These are phyloP conservation scores for Neurospora discreta DNA, from an alignment of 495 filamentous ascomycete genomes.

Conservation along the genomic window DNA sequence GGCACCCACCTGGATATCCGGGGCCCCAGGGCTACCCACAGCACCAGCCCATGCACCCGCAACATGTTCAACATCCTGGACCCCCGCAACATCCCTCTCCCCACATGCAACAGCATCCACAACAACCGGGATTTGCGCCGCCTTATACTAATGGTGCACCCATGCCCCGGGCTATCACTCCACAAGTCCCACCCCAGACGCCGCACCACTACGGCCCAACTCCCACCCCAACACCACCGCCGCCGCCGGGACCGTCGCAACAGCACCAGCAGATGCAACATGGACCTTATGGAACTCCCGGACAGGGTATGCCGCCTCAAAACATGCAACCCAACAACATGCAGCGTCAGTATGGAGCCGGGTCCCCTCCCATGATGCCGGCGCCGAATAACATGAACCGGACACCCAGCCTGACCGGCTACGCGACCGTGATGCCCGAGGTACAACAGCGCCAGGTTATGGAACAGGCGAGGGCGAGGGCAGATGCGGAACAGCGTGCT, in stretches of 20 bases:
- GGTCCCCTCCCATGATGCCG: constrained; percentile 11
- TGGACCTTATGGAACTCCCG: constrained; percentile 13
- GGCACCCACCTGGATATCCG: constrained; percentile 17
- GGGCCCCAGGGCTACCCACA: constrained; percentile 14
- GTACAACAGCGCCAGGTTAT: constrained; percentile 27
- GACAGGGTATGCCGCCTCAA: constrained; percentile 19
- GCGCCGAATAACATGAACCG: constrained; percentile 16
- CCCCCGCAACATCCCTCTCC: constrained; percentile 20
- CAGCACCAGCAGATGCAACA: constrained; percentile 20
- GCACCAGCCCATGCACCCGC: constrained; percentile 14
- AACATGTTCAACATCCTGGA: constrained; percentile 14
- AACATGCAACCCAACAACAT: constrained; percentile 6
- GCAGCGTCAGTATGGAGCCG: constrained; percentile 15
- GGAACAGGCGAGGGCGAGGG: constrained; percentile 36
- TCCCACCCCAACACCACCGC: constrained; percentile 20
- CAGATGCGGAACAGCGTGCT: constrained; percentile 28
- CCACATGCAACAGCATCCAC: constrained; percentile 7
- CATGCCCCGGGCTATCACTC: constrained; percentile 24
- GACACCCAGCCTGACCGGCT: constrained; percentile 19
- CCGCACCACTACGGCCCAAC: constrained; percentile 19
- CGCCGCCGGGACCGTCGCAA: constrained; percentile 16
- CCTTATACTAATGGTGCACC: constrained; percentile 23
- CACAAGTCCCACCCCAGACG: constrained; percentile 17
- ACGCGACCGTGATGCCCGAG: constrained; percentile 26
- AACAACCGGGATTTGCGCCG: constrained; percentile 12